Evolutionary conservation across 306 rosid species (phyloP), one percentile per base, ranked within the genome.

Genomic region (Rosa persica): DNA sequence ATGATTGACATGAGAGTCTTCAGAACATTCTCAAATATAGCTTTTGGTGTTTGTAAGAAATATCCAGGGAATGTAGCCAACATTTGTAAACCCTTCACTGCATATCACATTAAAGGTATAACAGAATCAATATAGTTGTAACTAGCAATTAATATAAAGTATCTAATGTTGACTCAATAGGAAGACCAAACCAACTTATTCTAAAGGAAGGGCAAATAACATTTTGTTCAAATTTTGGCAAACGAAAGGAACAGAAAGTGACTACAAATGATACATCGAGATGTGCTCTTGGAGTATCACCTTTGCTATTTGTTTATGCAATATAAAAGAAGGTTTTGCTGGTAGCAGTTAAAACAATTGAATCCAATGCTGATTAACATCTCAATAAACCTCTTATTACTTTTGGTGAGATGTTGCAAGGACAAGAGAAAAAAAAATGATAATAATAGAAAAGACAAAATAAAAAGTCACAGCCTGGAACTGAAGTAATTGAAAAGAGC

Each of bases 61-160:
- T 87, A 93, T 84, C 83, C 85, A 52, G 84, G 90, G 82, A 92
- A 89, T 84, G 88, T 88, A 75, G 96, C 91, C 79, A 91, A 84
- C 67, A 85, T 88, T 87, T 85, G 91, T 91, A 95, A 86, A 69
- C 98, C 93, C 86, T 87, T 92, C 78, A 88, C 98, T 95, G 93
- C 89, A 80, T 67, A 79, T 67, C 81, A 83, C 82, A 78, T 58
- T 42, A 65, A 65, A 81, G 71, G 74, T 42, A 55, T 27, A 55
- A 12, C 36, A 36, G 43, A 42, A 73, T 81, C 78, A 86, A 82
- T 58, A 65, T 4, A 5, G 42, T 47, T 64, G 78, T 78, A 69
- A 69, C 70, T 66, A 52, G 74, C 72, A 68, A 62, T 73, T 23
- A 7, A n/a, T 54, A 73, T 52, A 73, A 38, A 51, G 42, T 13